Conservation (phyloP, 352 stramenopile species). For the Pythium folliculosum region DNA sequence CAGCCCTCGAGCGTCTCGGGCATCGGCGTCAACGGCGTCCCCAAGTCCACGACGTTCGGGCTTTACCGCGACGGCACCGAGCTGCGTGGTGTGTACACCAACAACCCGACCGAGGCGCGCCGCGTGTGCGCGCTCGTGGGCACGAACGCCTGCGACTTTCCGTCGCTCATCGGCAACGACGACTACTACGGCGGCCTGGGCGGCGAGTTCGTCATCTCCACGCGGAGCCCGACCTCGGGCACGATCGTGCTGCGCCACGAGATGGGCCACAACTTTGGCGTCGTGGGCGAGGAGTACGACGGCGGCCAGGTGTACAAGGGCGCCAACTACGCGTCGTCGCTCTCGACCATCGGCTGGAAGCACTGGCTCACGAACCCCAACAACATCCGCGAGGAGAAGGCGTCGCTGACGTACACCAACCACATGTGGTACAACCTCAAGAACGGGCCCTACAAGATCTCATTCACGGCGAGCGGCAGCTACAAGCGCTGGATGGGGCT, state of each 20-base stretch:
- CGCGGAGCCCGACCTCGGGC: constrained; percentile 27
- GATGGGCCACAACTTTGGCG: constrained; percentile 44
- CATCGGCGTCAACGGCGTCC: constrained; percentile 10
- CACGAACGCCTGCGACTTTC: constrained; percentile 32
- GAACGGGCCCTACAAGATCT: constrained; percentile 34
- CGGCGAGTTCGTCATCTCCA: constrained; percentile 46
- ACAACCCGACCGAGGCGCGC: constrained; percentile 17
- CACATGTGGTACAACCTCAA: constrained; percentile 46
- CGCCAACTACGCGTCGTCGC: constrained; percentile 33
- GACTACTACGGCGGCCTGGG: constrained; percentile 38
- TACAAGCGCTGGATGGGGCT: constrained; percentile 36
- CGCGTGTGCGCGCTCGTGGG: constrained; percentile 20
- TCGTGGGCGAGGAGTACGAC: constrained; percentile 51
- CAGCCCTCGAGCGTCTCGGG: constrained; percentile 13
- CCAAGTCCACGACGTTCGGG: constrained; percentile 6
- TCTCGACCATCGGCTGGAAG: constrained; percentile 23
- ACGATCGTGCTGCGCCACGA: constrained; percentile 41
- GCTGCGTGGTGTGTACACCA: constrained; percentile 25
- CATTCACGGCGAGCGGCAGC: constrained; percentile 33
- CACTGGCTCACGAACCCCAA: constrained; percentile 39
- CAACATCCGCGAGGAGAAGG: constrained; percentile 28
- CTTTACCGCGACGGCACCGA: constrained; percentile 21
- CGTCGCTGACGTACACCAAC: constrained; percentile 28
- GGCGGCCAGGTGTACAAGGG: constrained; percentile 39
- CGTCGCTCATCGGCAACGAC: constrained; percentile 44